These are phyloP conservation scores for Komagataella kurtzmanii DNA, from an alignment of 805 yeast species.

Conservation along the genomic window DNA sequence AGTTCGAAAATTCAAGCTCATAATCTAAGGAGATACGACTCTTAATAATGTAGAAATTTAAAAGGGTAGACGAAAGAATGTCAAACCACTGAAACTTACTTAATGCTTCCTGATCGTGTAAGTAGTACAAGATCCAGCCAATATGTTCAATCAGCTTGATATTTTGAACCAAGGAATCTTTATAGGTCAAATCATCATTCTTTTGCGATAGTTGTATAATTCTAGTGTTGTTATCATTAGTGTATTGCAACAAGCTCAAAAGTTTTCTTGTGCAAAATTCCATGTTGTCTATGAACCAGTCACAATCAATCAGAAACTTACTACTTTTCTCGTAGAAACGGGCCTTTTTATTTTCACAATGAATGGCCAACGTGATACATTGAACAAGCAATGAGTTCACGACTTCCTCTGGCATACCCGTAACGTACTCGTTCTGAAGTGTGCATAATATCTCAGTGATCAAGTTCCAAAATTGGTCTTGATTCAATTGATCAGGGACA, in stretches of 20 bases:
- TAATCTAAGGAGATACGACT: neutral
- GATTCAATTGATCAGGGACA: constrained; percentile 9
- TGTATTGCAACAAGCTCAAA: constrained; percentile 26
- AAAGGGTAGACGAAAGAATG: constrained; percentile 18
- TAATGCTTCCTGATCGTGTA: constrained; percentile 21
- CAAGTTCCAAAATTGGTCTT: constrained; percentile 17
- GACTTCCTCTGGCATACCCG: constrained; percentile 12
- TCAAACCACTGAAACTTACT: constrained; percentile 39
- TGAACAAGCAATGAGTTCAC: constrained; percentile 20
- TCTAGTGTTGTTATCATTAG: constrained; percentile 11
- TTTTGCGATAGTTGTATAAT: neutral
- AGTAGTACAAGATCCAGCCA: constrained; percentile 13
- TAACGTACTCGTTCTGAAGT: constrained; percentile 1
- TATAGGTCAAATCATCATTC: neutral
- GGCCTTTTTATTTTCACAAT: constrained; percentile 9
- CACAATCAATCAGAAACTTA: constrained; percentile 11
- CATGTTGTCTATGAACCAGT: constrained; percentile 20
- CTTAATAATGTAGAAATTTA: constrained; percentile 12
- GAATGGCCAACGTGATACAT: constrained; percentile 14
- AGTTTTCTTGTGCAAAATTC: constrained; percentile 36
- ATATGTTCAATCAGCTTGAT: constrained; percentile 16
- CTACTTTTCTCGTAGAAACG: constrained; percentile 14
- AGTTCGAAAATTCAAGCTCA: neutral
- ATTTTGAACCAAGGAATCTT: constrained; percentile 5
- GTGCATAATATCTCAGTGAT: constrained; percentile 16